Evolutionary conservation across 2,329 filamentous ascomycete genomes (phyloP).

Genomic region (Bipolaris cookei): DNA sequence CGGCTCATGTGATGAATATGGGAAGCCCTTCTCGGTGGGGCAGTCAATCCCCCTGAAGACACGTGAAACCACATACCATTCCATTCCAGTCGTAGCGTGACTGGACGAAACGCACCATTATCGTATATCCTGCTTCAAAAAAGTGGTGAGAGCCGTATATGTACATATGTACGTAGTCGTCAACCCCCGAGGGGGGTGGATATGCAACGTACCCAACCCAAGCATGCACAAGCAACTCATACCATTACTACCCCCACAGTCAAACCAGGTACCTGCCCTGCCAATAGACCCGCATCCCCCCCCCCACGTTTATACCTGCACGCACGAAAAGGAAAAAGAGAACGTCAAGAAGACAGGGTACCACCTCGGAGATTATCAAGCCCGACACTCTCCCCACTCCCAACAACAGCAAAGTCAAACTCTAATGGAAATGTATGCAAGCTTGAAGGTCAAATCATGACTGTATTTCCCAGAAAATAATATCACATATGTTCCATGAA

Average conservation of each 20-base stretch:
- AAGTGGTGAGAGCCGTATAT: no score
- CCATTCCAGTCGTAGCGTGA: not conserved
- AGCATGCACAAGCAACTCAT: not conserved
- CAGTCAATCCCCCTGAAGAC: not conserved
- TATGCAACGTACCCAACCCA: not conserved
- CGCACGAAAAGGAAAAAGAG: not conserved
- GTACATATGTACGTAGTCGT: not conserved
- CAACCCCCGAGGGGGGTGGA: not conserved
- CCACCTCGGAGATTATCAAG: not conserved
- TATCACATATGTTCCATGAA: no score
- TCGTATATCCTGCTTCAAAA: not conserved
- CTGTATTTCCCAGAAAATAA: no score
- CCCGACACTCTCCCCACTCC: not conserved
- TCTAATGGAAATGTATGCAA: no score
- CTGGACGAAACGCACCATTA: not conserved
- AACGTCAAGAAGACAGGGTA: not conserved
- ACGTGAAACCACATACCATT: slow-evolving; percentile 15
- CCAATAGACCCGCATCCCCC: not conserved
- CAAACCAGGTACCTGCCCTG: not conserved
- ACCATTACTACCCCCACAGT: not conserved
- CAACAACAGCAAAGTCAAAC: not conserved
- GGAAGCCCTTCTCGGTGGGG: slow-evolving; percentile 4
- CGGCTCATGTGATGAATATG: slow-evolving; percentile 20
- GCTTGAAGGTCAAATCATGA: no score
- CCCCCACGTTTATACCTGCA: not conserved